phyloP scores from a whole-genome alignment of 768 basidiomycete genomes.

The Phanerochaete sordida region DNA sequence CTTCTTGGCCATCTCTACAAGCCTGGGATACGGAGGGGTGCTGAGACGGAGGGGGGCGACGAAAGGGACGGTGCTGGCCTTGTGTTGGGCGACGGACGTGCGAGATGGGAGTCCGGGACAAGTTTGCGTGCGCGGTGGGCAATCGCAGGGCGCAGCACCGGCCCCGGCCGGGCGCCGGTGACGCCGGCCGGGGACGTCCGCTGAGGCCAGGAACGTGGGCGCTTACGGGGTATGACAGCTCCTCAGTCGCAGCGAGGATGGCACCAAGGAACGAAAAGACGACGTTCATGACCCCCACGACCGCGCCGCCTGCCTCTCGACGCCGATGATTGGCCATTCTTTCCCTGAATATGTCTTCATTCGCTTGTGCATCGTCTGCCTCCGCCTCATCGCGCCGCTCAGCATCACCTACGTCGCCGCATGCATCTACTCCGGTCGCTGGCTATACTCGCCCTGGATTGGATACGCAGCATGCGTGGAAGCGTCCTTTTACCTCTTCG shows the following conservation, averaged over 20 bases:
- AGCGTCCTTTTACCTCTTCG: constrained; percentile 42
- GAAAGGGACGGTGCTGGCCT: neutral
- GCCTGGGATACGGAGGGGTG: neutral
- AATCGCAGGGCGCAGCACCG: neutral
- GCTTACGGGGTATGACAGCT: too few species aligned
- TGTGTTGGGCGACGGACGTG: neutral
- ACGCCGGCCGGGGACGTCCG: neutral
- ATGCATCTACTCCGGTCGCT: constrained; percentile 22
- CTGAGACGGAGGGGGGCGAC: neutral
- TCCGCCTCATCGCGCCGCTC: constrained; percentile 48
- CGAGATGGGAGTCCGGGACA: constrained; percentile 7
- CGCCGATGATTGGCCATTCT: constrained; percentile 28
- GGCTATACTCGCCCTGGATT: constrained; percentile 28
- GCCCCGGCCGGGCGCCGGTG: neutral
- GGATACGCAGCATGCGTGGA: constrained; percentile 39
- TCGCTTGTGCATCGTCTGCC: constrained; percentile 36
- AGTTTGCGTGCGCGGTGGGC: constrained; percentile 1
- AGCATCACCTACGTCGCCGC: constrained; percentile 37
- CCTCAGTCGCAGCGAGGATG: neutral
- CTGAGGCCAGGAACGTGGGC: neutral
- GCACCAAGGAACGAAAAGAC: too few species aligned
- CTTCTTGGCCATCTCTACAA: constrained; percentile 46
- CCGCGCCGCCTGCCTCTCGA: neutral
- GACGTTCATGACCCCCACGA: neutral
- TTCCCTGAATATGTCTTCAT: constrained; percentile 54